Conservation (phyloP, 140 eudicot genomes). For the Flaveria floridana region DNA sequence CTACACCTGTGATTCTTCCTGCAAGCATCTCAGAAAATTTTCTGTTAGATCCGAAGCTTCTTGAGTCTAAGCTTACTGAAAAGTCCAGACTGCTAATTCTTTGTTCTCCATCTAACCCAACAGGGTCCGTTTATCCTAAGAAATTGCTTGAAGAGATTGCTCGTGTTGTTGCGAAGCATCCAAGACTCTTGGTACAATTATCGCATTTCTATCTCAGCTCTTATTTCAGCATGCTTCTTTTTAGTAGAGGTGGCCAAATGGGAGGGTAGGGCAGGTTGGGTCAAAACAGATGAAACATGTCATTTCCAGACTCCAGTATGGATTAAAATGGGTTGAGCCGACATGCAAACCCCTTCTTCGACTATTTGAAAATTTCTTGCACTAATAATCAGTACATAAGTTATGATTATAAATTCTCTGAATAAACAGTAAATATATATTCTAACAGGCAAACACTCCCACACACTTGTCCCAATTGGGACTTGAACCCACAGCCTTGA, state of each 20-base stretch:
- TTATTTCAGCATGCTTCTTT: background rate
- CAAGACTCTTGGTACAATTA: conserved; percentile 71
- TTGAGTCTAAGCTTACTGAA: conserved; percentile 78
- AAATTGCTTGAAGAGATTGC: conserved; percentile 81
- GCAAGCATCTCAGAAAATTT: conserved; percentile 79
- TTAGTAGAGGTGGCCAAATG: background rate
- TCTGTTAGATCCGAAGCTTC: conserved; percentile 84
- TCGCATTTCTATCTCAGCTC: background rate
- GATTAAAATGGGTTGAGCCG: background rate
- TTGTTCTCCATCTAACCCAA: conserved; percentile 96
- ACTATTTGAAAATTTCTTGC: background rate
- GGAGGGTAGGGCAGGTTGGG: background rate
- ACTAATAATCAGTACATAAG: background rate
- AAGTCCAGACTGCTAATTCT: conserved; percentile 86
- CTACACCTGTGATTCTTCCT: conserved; percentile 85
- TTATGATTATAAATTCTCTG: background rate
- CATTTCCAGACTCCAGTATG: background rate
- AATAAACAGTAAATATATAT: background rate
- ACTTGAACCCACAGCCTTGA: background rate
- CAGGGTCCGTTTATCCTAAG: conserved; percentile 84
- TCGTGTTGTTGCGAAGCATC: conserved; percentile 78
- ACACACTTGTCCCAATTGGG: background rate
- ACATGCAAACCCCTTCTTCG: background rate
- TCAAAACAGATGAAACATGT: background rate
- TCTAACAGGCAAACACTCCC: background rate